phyloP scores from a whole-genome alignment of 2,329 filamentous ascomycete species.

The Emergomyces pasteurianus region DNA sequence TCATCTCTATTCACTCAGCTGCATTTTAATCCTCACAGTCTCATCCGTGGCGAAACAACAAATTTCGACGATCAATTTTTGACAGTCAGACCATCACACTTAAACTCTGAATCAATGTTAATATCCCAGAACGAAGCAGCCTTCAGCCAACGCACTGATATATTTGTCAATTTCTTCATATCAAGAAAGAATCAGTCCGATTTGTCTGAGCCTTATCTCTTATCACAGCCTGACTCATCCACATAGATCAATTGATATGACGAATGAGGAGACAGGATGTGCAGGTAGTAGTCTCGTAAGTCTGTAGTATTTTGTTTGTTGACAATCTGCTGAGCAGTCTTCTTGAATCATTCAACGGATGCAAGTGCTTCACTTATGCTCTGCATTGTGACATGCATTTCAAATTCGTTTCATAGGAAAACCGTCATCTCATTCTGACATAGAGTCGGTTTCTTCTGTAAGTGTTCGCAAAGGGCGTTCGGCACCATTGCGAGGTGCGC shows the following conservation, averaged over 20 bases:
- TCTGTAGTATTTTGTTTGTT: conserved; percentile 22
- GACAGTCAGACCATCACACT: too few relatives aligned
- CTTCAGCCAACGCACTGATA: too few relatives aligned
- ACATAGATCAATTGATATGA: conserved; percentile 17
- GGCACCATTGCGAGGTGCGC: conserved; percentile 11
- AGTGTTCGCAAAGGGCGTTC: conserved; percentile 16
- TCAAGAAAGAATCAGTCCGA: too few relatives aligned
- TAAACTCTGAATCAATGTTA: too few relatives aligned
- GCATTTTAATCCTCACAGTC: too few relatives aligned
- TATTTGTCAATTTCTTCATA: too few relatives aligned
- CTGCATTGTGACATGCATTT: conserved; percentile 6
- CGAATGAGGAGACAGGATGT: conserved; percentile 21
- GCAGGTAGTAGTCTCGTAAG: conserved; percentile 24
- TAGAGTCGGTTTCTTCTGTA: conserved; percentile 14
- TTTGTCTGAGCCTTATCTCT: conserved; percentile 9
- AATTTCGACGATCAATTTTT: too few relatives aligned
- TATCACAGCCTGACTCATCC: not conserved
- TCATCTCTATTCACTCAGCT: too few relatives aligned
- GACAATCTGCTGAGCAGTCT: conserved; percentile 19
- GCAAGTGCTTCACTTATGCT: conserved; percentile 16
- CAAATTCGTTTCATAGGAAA: conserved; percentile 15
- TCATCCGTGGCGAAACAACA: too few relatives aligned
- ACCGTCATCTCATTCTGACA: conserved; percentile 12
- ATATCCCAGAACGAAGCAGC: too few relatives aligned
- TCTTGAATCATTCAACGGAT: conserved; percentile 19